phyloP scores from a whole-genome alignment of 2,329 filamentous ascomycete species.

The Alternaria panax region DNA sequence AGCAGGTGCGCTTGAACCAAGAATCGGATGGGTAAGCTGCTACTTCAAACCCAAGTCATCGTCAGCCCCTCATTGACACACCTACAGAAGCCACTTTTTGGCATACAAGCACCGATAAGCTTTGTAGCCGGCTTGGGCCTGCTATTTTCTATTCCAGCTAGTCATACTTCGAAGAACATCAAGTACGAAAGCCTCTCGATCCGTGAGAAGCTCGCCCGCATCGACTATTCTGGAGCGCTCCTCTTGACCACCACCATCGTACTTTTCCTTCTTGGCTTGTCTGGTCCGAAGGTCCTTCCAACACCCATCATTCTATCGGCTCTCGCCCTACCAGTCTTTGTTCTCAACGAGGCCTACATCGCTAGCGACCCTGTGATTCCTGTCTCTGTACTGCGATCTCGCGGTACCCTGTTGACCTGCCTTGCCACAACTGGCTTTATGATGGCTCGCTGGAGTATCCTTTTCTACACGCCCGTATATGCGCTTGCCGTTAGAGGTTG shows the following conservation, averaged over 20 bases:
- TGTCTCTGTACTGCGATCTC: slow-evolving; percentile 71
- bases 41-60: not conserved
- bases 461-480: slow-evolving; percentile 84
- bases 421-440: slow-evolving; percentile 78
- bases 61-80: slow-evolving; percentile 12
- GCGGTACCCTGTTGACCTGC: slow-evolving; percentile 76
- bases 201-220: slow-evolving; percentile 64
- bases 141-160: slow-evolving; percentile 69
- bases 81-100: slow-evolving; percentile 72
- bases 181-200: slow-evolving; percentile 49
- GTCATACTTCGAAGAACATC: slow-evolving; percentile 47
- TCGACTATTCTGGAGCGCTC: slow-evolving; percentile 78
- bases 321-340: slow-evolving; percentile 60
- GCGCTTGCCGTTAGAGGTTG: slow-evolving; percentile 77
- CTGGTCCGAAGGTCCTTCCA: slow-evolving; percentile 67
- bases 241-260: slow-evolving; percentile 65
- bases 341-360: slow-evolving; percentile 68
- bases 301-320: slow-evolving; percentile 67
- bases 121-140: slow-evolving; percentile 68
- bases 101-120: slow-evolving; percentile 71
- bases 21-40: slow-evolving; percentile 71
- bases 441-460: slow-evolving; percentile 79
- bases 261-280: slow-evolving; percentile 74
- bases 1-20: slow-evolving; percentile 69
- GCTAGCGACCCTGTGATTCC: slow-evolving; percentile 78